These are phyloP conservation scores for Echites panduratus DNA, from an alignment of 257 asterid genomes.

Conservation along the genomic window DNA sequence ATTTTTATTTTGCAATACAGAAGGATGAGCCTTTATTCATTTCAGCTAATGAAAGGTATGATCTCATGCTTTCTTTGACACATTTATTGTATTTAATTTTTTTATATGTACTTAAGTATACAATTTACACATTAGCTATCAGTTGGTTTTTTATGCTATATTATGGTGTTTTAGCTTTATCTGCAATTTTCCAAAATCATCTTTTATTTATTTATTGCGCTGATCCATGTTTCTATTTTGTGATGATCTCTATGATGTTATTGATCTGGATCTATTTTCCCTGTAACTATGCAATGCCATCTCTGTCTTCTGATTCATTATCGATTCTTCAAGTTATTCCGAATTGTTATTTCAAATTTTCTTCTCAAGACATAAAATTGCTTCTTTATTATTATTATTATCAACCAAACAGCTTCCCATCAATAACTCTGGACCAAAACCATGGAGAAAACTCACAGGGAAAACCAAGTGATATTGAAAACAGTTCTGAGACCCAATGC, in stretches of 20 bases:
- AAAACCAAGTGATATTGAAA: conserved; percentile 23
- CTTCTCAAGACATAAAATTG: neutral
- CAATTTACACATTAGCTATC: neutral
- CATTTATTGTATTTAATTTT: neutral
- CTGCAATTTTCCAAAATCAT: neutral
- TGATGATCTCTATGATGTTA: neutral
- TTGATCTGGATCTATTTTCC: neutral
- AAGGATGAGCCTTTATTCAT: neutral
- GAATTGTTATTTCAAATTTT: neutral
- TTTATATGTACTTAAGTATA: neutral
- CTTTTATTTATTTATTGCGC: neutral
- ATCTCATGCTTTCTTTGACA: neutral
- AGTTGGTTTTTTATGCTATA: neutral
- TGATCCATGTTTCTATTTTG: neutral
- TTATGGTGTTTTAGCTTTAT: neutral
- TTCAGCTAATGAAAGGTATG: conserved; percentile 18
- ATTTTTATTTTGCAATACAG: conserved; percentile 5
- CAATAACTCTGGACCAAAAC: conserved; percentile 37
- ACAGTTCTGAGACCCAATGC: conserved; percentile 24
- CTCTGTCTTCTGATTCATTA: neutral
- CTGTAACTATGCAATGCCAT: neutral
- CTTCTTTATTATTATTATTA: neutral
- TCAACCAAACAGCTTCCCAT: conserved; percentile 9
- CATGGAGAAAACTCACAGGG: conserved; percentile 30
- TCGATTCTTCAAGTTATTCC: neutral